Evolutionary conservation across 2,329 filamentous ascomycete genomes (phyloP).

Genomic region (Colletotrichum tofieldiae): DNA sequence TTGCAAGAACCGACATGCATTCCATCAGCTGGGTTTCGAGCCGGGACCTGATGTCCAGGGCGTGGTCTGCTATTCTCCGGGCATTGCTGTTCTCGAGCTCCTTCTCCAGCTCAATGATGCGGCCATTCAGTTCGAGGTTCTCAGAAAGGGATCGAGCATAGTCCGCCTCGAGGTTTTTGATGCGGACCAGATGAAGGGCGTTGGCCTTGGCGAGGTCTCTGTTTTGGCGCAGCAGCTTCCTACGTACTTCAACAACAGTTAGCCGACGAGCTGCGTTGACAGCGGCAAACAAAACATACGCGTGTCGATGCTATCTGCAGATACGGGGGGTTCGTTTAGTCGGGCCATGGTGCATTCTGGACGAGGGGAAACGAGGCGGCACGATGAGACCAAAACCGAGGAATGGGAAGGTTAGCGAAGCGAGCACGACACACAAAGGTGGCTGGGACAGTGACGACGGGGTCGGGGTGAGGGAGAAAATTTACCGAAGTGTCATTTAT

Average conservation of each 20-base stretch:
- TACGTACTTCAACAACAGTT: conserved; percentile 72
- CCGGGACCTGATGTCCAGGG: conserved; percentile 78
- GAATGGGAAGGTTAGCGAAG: conserved; percentile 31
- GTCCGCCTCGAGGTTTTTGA: conserved; percentile 83
- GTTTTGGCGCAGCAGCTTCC: conserved; percentile 86
- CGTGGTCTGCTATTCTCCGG: conserved; percentile 75
- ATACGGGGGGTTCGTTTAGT: conserved; percentile 81
- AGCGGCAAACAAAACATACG: conserved; percentile 65
- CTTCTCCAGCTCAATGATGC: conserved; percentile 79
- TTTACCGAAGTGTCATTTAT: conserved; percentile 44
- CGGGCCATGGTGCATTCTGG: conserved; percentile 77
- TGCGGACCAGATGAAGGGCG: conserved; percentile 82
- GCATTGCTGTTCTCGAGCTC: conserved; percentile 75
- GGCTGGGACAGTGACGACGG: conserved; percentile 41
- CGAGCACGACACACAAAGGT: conserved; percentile 37
- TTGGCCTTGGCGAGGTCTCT: conserved; percentile 86
- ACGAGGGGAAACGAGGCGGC: conserved; percentile 7
- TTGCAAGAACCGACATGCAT: conserved; percentile 77
- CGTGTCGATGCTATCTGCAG: conserved; percentile 79
- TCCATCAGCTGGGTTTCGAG: conserved; percentile 82
- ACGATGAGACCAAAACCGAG: conserved; percentile 26
- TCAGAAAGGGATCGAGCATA: conserved; percentile 83
- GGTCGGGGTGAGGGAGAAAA: conserved; percentile 41
- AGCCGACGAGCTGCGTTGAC: conserved; percentile 40
- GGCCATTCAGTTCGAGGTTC: conserved; percentile 80